phyloP scores from a whole-genome alignment of 495 filamentous ascomycete genomes.

The Opeltia flavorubescens region DNA sequence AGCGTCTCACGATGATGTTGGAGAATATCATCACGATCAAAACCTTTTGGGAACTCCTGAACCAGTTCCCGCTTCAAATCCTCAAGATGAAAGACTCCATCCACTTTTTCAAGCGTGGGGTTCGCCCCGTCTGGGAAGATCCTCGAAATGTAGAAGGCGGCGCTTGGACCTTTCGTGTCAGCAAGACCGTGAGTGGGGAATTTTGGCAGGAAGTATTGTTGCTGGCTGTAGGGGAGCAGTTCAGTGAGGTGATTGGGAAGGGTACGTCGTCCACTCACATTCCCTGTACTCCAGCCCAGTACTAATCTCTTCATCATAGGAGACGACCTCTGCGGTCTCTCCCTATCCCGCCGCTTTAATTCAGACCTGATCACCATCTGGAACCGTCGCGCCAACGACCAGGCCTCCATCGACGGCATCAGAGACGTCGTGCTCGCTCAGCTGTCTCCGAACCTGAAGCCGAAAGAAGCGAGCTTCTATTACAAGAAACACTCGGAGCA shows the following conservation, averaged over 20 bases:
- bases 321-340: constrained; percentile 64
- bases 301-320: constrained; percentile 27
- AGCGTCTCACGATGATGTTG: constrained; percentile 51
- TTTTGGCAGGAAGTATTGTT: constrained; percentile 19
- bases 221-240: constrained; percentile 70
- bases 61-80: constrained; percentile 67
- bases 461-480: constrained; percentile 56
- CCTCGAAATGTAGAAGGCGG: constrained; percentile 67
- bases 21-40: constrained; percentile 58
- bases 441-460: constrained; percentile 50
- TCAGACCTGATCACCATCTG: constrained; percentile 71
- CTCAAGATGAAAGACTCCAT: constrained; percentile 70
- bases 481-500: constrained; percentile 48
- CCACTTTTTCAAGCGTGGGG: constrained; percentile 78
- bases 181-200: constrained; percentile 37
- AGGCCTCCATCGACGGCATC: constrained; percentile 57
- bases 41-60: constrained; percentile 80
- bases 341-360: constrained; percentile 47
- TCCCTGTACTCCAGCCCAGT: background rate
- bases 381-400: constrained; percentile 67
- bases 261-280: constrained; percentile 29
- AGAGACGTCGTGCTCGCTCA: constrained; percentile 52
- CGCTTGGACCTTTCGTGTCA: constrained; percentile 76
- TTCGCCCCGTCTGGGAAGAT: constrained; percentile 85
- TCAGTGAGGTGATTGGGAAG: constrained; percentile 60